Evolutionary conservation across 2,329 filamentous ascomycete genomes (phyloP).

Genomic region (Bertia moriformis): DNA sequence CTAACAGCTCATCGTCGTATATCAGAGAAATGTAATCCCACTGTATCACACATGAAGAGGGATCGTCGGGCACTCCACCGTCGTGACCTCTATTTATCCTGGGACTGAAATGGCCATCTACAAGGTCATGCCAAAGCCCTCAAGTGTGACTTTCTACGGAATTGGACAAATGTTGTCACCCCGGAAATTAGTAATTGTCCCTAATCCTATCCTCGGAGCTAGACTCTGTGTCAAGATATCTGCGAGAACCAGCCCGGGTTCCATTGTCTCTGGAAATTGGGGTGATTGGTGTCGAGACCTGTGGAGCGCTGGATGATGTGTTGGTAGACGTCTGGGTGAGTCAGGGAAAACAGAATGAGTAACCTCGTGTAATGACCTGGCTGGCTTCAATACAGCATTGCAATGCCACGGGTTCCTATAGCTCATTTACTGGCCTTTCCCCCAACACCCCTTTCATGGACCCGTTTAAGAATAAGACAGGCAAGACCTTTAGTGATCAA

Average conservation of each 20-base stretch:
- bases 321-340: background rate
- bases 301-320: background rate
- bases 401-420: constrained; percentile 10
- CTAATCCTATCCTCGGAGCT: background rate
- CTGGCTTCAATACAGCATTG: too few species aligned
- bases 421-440: constrained; percentile 11
- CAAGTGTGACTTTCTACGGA: too few species aligned
- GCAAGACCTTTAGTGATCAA: too few species aligned
- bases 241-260: background rate
- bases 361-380: too few species aligned
- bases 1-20: too few species aligned
- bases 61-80: too few species aligned
- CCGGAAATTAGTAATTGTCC: background rate
- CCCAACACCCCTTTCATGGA: constrained; percentile 13
- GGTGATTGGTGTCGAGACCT: background rate
- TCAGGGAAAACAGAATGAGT: too few species aligned
- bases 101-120: too few species aligned
- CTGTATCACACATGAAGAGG: too few species aligned
- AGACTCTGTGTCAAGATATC: background rate
- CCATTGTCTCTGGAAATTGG: background rate
- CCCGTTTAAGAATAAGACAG: constrained; percentile 12
- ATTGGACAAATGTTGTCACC: background rate
- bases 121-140: too few species aligned
- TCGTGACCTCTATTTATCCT: too few species aligned
- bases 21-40: too few species aligned